A percentile compares a stretch with the other conserved stretches of the same genome.
Conservation (phyloP, 352 stramenopile species). For the Globisporangium radiosum region DNA sequence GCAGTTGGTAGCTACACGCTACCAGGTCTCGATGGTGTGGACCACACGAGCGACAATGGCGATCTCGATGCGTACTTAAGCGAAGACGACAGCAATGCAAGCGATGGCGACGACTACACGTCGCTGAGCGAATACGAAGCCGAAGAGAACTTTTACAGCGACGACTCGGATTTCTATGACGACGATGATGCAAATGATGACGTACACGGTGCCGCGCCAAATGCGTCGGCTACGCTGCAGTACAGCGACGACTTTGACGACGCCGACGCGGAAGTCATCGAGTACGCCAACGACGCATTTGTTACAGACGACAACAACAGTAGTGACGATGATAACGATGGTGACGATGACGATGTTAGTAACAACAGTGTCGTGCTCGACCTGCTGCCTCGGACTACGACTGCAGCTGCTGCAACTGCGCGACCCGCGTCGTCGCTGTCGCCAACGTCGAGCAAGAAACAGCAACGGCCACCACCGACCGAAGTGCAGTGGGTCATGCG, state of each 20-base stretch:
- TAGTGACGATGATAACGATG: background rate
- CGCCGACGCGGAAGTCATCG: slow-evolving; percentile 66
- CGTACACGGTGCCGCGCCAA: slow-evolving; percentile 35
- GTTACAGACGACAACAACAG: slow-evolving; percentile 25
- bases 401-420: background rate
- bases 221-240: slow-evolving; percentile 5
- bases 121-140: slow-evolving; percentile 70
- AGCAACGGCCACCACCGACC: slow-evolving; percentile 19
- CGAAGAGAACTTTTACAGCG: slow-evolving; percentile 83
- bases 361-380: background rate
- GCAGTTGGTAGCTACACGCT: no score
- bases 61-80: no score
- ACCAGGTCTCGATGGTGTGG: no score
- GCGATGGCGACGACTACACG: slow-evolving; percentile 49
- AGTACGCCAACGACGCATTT: slow-evolving; percentile 71
- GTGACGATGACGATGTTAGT: background rate
- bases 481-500: slow-evolving; percentile 76
- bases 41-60: no score
- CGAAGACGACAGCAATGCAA: slow-evolving; percentile 4
- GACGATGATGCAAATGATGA: slow-evolving; percentile 45
- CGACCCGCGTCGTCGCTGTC: slow-evolving; percentile 8
- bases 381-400: background rate
- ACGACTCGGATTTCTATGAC: slow-evolving; percentile 69
- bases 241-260: slow-evolving; percentile 85
- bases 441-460: slow-evolving; percentile 13